phyloP scores from a whole-genome alignment of 768 basidiomycete genomes.

The Termitomyces sp. region DNA sequence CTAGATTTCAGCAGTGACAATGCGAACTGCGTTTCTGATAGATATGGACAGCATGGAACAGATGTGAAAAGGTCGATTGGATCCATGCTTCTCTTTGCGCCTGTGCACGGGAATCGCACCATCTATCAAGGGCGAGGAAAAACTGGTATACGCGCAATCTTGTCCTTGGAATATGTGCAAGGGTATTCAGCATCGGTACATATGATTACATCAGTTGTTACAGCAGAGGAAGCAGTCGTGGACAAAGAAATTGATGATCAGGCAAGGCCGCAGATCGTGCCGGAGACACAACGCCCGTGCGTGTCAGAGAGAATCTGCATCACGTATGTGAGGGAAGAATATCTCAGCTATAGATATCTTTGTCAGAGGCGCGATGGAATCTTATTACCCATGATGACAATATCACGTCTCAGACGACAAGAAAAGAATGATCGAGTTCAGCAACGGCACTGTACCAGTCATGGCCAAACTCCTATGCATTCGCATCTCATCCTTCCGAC shows the following conservation, averaged over 20 bases:
- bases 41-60: not conserved
- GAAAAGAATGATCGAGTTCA: not conserved
- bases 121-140: constrained; percentile 19
- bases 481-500: constrained; percentile 32
- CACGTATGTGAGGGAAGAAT: constrained; percentile 33
- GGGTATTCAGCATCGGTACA: constrained; percentile 27
- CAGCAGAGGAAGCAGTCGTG: constrained; percentile 33
- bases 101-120: not conserved
- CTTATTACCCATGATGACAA: constrained; percentile 39
- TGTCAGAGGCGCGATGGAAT: constrained; percentile 19
- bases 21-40: not conserved
- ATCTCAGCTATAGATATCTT: constrained; percentile 22
- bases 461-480: constrained; percentile 26
- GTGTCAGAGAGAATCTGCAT: not conserved
- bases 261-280: constrained; percentile 31
- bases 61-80: not conserved
- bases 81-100: not conserved
- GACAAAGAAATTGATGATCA: constrained; percentile 34
- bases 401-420: constrained; percentile 20
- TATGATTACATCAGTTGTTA: constrained; percentile 37
- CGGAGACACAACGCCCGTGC: constrained; percentile 24
- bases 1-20: too few species aligned
- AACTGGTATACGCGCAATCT: constrained; percentile 32
- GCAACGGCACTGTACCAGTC: constrained; percentile 1
- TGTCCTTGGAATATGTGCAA: constrained; percentile 24